Percentiles rank a stretch among this genome's conserved stretches.
Evolutionary conservation across 352 stramenopile genomes (phyloP).

Genomic region (Phytophthora multivora): DNA sequence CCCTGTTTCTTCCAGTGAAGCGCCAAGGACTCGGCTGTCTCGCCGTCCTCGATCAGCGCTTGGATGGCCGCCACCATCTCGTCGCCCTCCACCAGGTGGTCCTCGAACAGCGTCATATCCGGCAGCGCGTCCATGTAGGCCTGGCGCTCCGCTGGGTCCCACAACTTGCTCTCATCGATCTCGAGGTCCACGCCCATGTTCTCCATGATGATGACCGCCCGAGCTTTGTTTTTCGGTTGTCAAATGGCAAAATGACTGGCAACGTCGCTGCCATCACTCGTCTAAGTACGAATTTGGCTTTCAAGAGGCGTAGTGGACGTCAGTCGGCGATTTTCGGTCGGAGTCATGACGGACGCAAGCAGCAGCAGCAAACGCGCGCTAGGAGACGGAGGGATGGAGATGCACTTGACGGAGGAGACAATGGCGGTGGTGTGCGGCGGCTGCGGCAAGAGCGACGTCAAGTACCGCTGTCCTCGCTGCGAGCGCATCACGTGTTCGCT

Average conservation of each 20-base stretch:
- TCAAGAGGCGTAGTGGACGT: constrained; percentile 27
- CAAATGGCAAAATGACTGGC: constrained; percentile 30
- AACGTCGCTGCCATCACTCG: not conserved
- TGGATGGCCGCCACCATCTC: constrained; percentile 88
- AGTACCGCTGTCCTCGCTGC: constrained; percentile 87
- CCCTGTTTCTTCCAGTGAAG: constrained; percentile 90
- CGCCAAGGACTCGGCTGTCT: constrained; percentile 85
- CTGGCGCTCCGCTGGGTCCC: constrained; percentile 76
- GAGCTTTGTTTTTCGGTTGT: too few species aligned
- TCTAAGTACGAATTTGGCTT: constrained; percentile 9
- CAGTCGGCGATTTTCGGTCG: not conserved
- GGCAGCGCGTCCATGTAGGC: constrained; percentile 86
- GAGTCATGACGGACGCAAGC: constrained; percentile 26
- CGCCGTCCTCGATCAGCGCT: constrained; percentile 85
- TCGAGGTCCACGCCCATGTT: constrained; percentile 79
- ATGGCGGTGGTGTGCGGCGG: constrained; percentile 39
- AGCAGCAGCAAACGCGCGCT: constrained; percentile 42
- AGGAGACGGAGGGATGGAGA: constrained; percentile 22
- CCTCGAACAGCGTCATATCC: constrained; percentile 89
- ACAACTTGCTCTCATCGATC: constrained; percentile 88
- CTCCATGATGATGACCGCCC: constrained; percentile 64
- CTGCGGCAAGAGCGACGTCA: constrained; percentile 61
- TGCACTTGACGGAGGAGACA: constrained; percentile 1
- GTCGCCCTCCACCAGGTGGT: constrained; percentile 87
- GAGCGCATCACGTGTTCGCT: constrained; percentile 86